These are phyloP conservation scores for Ochromonas danica DNA, from an alignment of 108 stramenopile species.

Conservation along the genomic window DNA sequence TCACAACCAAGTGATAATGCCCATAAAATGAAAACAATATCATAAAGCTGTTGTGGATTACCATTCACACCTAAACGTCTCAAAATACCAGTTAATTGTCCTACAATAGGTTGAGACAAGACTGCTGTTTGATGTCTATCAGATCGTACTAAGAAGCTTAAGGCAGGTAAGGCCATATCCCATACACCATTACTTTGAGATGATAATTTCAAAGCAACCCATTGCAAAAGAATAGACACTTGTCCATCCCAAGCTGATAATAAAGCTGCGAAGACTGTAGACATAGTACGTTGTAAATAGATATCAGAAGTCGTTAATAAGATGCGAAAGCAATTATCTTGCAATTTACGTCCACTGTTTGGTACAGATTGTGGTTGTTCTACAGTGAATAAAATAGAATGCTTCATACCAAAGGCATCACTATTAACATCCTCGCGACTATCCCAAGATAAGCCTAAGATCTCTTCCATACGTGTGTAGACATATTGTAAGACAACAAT, in stretches of 20 bases:
- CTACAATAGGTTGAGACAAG: neutral
- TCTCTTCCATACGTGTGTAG: conserved; percentile 32
- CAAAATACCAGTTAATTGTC: neutral
- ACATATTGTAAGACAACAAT: conserved; percentile 24
- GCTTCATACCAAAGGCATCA: conserved; percentile 12
- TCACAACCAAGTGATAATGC: conserved; percentile 72
- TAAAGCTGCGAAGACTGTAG: neutral
- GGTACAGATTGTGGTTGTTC: no score
- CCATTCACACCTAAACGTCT: neutral
- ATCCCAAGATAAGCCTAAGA: neutral
- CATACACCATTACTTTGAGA: neutral
- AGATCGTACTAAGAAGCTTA: neutral
- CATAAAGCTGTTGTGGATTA: conserved; percentile 79
- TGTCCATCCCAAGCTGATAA: conserved; percentile 11
- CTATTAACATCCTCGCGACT: neutral
- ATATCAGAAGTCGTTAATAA: neutral
- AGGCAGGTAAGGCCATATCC: conserved; percentile 22
- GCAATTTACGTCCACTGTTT: neutral
- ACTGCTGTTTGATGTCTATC: neutral
- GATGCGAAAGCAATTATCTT: neutral
- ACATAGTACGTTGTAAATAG: neutral
- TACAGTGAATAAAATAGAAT: conserved; percentile 22
- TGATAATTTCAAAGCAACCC: conserved; percentile 3
- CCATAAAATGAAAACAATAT: conserved; percentile 84
- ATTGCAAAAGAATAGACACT: neutral